A percentile compares a stretch with the other conserved stretches of the same genome.
These are phyloP conservation scores for Prosopis cineraria DNA, from an alignment of 306 rosid genomes.

Conservation along the genomic window DNA sequence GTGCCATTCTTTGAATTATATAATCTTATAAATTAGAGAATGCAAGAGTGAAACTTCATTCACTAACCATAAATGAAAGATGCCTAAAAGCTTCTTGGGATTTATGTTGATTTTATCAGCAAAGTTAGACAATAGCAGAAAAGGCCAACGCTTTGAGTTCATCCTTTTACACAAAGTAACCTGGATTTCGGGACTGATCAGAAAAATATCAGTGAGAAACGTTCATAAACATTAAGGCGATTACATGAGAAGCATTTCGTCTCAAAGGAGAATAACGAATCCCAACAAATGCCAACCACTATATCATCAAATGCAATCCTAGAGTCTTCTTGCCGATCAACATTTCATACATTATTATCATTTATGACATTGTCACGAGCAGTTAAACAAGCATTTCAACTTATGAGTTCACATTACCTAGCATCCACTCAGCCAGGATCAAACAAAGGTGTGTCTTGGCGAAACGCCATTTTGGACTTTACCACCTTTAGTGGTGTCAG, in stretches of 20 bases:
- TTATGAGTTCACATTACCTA: background rate
- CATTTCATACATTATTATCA: background rate
- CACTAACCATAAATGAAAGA: conserved; percentile 5
- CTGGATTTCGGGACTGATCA: conserved; percentile 19
- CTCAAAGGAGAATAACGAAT: conserved; percentile 1
- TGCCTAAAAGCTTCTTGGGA: conserved; percentile 3
- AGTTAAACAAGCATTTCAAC: conserved; percentile 1
- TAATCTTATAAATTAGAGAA: conserved; percentile 19
- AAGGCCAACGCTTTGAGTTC: background rate
- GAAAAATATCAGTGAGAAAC: conserved; percentile 3
- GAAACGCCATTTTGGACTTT: conserved; percentile 2
- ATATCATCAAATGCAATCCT: conserved; percentile 2
- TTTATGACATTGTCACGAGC: background rate
- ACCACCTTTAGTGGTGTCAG: background rate
- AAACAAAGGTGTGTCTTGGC: conserved; percentile 28
- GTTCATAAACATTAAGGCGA: conserved; percentile 1
- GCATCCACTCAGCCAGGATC: conserved; percentile 1
- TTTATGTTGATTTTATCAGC: conserved; percentile 4
- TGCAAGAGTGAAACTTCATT: background rate
- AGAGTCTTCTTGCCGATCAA: background rate
- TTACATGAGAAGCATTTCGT: background rate
- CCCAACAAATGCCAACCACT: background rate
- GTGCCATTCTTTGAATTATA: conserved; percentile 16
- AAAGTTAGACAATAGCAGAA: conserved; percentile 7
- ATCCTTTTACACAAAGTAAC: background rate